These are phyloP conservation scores for Cladophialophora psammophila DNA, from an alignment of 2,329 filamentous ascomycete genomes.

Conservation along the genomic window DNA sequence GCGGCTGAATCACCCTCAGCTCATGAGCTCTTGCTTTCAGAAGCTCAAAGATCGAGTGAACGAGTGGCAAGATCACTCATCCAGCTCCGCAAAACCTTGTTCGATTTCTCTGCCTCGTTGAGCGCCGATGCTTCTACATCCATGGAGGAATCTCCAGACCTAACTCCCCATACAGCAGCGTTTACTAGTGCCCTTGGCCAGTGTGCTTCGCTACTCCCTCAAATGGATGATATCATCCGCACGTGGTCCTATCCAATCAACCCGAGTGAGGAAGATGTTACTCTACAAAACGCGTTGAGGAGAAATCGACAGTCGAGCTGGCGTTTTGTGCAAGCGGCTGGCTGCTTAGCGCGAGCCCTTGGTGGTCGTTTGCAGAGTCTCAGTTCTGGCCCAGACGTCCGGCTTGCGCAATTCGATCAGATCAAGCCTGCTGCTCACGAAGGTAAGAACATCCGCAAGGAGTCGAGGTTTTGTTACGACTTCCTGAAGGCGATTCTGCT, in stretches of 20 bases:
- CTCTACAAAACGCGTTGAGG: slow-evolving; percentile 63
- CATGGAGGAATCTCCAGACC: slow-evolving; percentile 41
- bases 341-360: slow-evolving; percentile 64
- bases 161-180: slow-evolving; percentile 46
- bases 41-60: slow-evolving; percentile 61
- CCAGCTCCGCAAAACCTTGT: slow-evolving; percentile 63
- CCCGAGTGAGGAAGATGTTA: slow-evolving; percentile 60
- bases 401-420: slow-evolving; percentile 56
- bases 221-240: slow-evolving; percentile 64
- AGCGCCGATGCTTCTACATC: slow-evolving; percentile 43
- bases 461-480: slow-evolving; percentile 66
- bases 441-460: slow-evolving; percentile 46
- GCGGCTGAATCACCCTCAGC: slow-evolving; percentile 43
- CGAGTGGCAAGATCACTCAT: slow-evolving; percentile 64
- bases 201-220: slow-evolving; percentile 57
- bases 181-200: slow-evolving; percentile 54
- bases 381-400: slow-evolving; percentile 47
- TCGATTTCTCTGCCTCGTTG: slow-evolving; percentile 55
- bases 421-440: slow-evolving; percentile 58
- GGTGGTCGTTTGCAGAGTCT: slow-evolving; percentile 60
- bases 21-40: slow-evolving; percentile 57
- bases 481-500: slow-evolving; percentile 69
- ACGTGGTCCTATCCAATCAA: slow-evolving; percentile 67
- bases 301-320: slow-evolving; percentile 63
- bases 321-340: slow-evolving; percentile 69